These are phyloP conservation scores for Sugiyamaella neomexicana DNA, from an alignment of 1,139 yeast species.

Conservation along the genomic window DNA sequence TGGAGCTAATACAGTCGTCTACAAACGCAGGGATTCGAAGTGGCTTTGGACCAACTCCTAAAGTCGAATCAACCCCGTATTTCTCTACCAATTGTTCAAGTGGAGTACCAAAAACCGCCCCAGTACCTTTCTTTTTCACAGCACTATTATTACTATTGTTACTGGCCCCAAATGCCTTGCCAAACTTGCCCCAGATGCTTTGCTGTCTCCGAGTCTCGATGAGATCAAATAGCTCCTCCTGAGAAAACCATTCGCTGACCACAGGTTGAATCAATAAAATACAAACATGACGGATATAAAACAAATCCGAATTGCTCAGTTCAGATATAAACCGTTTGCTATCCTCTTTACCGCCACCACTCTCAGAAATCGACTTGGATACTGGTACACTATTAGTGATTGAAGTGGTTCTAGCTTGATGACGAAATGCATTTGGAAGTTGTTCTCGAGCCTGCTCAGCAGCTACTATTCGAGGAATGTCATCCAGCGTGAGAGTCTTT, in stretches of 20 bases:
- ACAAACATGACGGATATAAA: constrained; percentile 65
- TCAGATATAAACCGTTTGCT: constrained; percentile 65
- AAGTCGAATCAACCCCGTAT: constrained; percentile 82
- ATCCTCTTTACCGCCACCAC: constrained; percentile 18
- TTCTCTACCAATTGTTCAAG: constrained; percentile 67
- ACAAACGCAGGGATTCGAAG: constrained; percentile 81
- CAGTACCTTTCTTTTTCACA: constrained; percentile 36
- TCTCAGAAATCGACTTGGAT: constrained; percentile 28
- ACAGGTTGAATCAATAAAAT: constrained; percentile 55
- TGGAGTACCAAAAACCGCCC: constrained; percentile 75
- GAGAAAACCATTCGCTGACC: constrained; percentile 43
- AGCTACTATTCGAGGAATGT: constrained; percentile 94
- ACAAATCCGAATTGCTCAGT: constrained; percentile 59
- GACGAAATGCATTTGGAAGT: constrained; percentile 81
- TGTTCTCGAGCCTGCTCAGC: constrained; percentile 95
- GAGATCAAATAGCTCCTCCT: constrained; percentile 50
- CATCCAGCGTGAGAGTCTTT: constrained; percentile 87
- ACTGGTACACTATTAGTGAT: constrained; percentile 26
- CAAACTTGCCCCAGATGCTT: constrained; percentile 71
- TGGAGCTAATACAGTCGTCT: constrained; percentile 80
- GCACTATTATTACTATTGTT: constrained; percentile 30
- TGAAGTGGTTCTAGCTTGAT: constrained; percentile 45
- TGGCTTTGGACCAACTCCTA: constrained; percentile 78
- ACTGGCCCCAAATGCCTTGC: constrained; percentile 43
- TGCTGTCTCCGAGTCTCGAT: constrained; percentile 56